Percentiles rank a stretch among this genome's conserved stretches.
phyloP scores from a whole-genome alignment of 2,329 filamentous ascomycete genomes.

The Alternaria burnsii region DNA sequence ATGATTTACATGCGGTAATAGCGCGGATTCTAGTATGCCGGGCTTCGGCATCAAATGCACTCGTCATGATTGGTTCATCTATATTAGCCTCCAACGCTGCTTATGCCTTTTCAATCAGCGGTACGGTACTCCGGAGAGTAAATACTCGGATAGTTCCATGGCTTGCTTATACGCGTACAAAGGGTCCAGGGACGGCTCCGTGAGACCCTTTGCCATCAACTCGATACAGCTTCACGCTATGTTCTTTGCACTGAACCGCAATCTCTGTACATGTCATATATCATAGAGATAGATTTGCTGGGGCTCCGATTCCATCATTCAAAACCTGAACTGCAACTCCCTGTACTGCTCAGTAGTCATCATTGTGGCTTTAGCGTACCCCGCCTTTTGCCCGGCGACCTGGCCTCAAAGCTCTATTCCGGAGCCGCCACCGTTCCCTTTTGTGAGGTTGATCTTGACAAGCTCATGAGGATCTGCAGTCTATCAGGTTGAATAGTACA shows the following conservation, averaged over 20 bases:
- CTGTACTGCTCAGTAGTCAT: background rate
- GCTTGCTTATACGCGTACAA: constrained; percentile 15
- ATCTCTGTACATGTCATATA: background rate
- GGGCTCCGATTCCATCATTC: background rate
- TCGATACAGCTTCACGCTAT: background rate
- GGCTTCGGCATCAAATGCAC: constrained; percentile 37
- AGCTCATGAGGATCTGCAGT: background rate
- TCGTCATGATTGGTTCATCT: constrained; percentile 34
- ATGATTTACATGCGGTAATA: constrained; percentile 18
- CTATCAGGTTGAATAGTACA: background rate
- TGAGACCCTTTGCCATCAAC: background rate
- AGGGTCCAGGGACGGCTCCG: constrained; percentile 12
- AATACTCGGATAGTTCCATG: constrained; percentile 25
- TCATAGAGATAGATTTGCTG: background rate
- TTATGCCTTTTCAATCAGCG: constrained; percentile 27
- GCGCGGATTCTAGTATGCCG: constrained; percentile 33
- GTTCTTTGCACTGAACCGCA: background rate
- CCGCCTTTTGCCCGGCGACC: constrained; percentile 6
- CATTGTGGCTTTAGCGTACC: constrained; percentile 3
- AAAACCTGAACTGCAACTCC: background rate
- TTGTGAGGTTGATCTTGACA: background rate
- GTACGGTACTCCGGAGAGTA: constrained; percentile 13
- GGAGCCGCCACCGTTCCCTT: constrained; percentile 5
- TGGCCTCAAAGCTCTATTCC: background rate
- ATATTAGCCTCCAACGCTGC: constrained; percentile 13